phyloP scores from a whole-genome alignment of 2,329 filamentous ascomycete species.

The Aspergillus pseudoglaucus region DNA sequence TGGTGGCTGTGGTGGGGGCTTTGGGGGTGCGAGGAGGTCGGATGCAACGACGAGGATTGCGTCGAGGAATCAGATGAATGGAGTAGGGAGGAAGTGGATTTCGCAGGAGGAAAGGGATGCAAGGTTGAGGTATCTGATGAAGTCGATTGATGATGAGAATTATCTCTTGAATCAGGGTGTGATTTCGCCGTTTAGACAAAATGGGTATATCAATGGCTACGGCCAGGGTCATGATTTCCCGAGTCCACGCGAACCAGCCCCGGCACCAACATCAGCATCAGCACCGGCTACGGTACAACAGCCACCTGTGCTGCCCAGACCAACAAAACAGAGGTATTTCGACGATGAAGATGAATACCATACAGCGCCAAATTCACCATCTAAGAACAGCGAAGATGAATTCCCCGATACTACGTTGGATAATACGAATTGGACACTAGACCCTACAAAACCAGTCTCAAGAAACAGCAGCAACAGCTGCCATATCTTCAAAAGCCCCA shows the following conservation, averaged over 20 bases:
- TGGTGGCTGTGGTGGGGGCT: not conserved
- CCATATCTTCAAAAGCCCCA: conserved; percentile 6
- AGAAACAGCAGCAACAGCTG: not conserved
- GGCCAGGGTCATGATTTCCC: not conserved
- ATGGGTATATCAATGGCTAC: not conserved
- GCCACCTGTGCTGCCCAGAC: not conserved
- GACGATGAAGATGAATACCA: conserved; percentile 20
- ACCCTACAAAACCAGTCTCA: not conserved
- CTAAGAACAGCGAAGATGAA: conserved; percentile 7
- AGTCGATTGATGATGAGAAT: conserved; percentile 26
- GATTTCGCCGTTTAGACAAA: conserved; percentile 4
- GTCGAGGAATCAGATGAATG: not conserved
- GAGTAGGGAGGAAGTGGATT: conserved; percentile 3
- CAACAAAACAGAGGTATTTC: conserved; percentile 11
- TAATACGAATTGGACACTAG: not conserved
- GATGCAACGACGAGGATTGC: not conserved
- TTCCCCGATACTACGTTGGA: not conserved
- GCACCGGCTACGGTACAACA: not conserved
- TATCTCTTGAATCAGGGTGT: conserved; percentile 22
- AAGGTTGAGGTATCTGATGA: conserved; percentile 22
- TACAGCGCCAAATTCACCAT: conserved; percentile 26
- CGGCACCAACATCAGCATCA: too few species aligned
- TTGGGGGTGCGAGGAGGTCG: conserved; percentile 7
- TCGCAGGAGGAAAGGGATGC: conserved; percentile 15
- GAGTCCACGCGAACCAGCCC: not conserved